These are phyloP conservation scores for Penicillium sp. DNA, from an alignment of 2,329 filamentous ascomycete species.

Conservation along the genomic window DNA sequence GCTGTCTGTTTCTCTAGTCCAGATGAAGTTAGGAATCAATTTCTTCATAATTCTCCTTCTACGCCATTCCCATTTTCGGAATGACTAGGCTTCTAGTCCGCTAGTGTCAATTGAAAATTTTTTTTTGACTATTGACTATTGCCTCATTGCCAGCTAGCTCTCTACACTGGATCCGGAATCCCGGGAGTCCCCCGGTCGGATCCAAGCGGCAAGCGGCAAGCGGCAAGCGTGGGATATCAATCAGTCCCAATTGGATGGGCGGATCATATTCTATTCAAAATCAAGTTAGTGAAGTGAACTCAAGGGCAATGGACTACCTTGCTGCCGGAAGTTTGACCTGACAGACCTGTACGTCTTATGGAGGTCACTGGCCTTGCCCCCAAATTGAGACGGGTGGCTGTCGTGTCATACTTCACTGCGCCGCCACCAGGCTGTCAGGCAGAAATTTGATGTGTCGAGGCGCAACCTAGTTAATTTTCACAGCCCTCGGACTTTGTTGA, in stretches of 20 bases:
- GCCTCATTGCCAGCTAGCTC: background rate
- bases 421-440: background rate
- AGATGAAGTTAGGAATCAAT: background rate
- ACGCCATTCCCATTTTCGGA: background rate
- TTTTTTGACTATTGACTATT: background rate
- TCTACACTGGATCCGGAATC: background rate
- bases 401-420: background rate
- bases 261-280: background rate
- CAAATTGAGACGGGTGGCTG: background rate
- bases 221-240: constrained; percentile 12
- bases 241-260: constrained; percentile 9
- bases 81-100: background rate
- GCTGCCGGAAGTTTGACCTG: background rate
- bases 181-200: constrained; percentile 10
- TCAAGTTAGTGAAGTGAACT: background rate
- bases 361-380: background rate
- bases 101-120: background rate
- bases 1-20: background rate
- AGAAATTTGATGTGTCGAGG: background rate
- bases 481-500: background rate
- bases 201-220: constrained; percentile 9
- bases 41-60: background rate
- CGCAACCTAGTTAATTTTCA: constrained; percentile 1
- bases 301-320: background rate
- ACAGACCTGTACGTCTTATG: no score